Evolutionary conservation across 148 eudicot species (phyloP), one percentile per base, ranked within the genome.

Genomic region (Vaccinium vitisidaea): DNA sequence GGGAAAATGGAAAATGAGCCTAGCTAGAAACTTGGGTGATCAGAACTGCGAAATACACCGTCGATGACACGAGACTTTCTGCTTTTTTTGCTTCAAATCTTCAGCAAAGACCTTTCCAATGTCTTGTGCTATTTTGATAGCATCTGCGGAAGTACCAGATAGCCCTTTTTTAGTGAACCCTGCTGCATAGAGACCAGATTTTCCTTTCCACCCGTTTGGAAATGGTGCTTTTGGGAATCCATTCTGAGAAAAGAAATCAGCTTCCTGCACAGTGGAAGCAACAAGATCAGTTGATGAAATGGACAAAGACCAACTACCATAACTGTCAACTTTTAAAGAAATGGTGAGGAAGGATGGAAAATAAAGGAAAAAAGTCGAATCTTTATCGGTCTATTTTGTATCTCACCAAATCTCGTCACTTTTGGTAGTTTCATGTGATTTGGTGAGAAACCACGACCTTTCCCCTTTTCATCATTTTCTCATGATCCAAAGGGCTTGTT

Each of bases 11-110:
- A 84, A 52, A 1, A 13, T 55, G 8, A 4, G 49, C 58, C 12
- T 46, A 50, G 30, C 36, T 30, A 75, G 36, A 69, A 69, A 27
- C 18, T 69, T 30, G 74, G 39, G 43, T 69, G 80, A 87, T 93
- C 83, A 96, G 82, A 92, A 92, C 7, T 90, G 89, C 9, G 99
- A 94, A 83, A 96, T 93, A 88, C 99, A 94, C 15, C 97, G 77
- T 27, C 94, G 81, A 76, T 92, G 95, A 39, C 91, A 88, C 25
- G 94, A 92, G 18, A 86, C 87, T 77, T 88, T 91, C 73, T 90
- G 92, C 75, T 92, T 93, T 58, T 91, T 94, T 80, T 92, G 95
- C 11, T 77, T 90, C 56, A 93, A 86, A 63, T 94, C 94, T 32
- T 92, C 87, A 63, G 91, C 90, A 90, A 92, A 93, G 12, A 89